A percentile compares a stretch with the other conserved stretches of the same genome.
Evolutionary conservation across 2,329 filamentous ascomycete species (phyloP).

Genomic region (Xylariaceae sp.): DNA sequence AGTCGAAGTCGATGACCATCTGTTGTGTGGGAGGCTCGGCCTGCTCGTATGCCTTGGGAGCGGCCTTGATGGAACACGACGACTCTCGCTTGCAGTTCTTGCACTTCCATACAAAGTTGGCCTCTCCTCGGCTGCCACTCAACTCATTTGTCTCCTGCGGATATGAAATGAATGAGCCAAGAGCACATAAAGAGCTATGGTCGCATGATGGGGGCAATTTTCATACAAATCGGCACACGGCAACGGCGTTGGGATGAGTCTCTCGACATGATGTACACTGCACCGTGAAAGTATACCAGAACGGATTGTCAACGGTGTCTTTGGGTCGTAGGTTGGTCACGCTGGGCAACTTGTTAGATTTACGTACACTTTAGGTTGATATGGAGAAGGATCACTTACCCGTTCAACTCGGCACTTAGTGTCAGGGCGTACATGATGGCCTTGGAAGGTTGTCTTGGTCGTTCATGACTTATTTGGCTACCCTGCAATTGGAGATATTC

Average conservation of each 20-base stretch:
- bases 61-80: constrained; percentile 75
- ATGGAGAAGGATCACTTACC: constrained; percentile 26
- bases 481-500: not conserved
- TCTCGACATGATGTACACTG: constrained; percentile 98
- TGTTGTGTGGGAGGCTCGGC: constrained; percentile 68
- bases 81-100: constrained; percentile 96
- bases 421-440: constrained; percentile 60
- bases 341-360: constrained; percentile 45
- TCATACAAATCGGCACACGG: constrained; percentile 81
- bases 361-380: not conserved
- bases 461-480: not conserved
- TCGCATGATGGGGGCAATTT: constrained; percentile 13
- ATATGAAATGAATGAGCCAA: constrained; percentile 8
- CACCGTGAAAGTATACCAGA: constrained; percentile 97
- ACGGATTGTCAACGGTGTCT: constrained; percentile 76
- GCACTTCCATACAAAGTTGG: constrained; percentile 99
- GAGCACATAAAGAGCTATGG: not conserved
- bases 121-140: constrained; percentile 88
- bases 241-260: constrained; percentile 79
- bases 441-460: not conserved
- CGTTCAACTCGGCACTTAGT: constrained; percentile 64
- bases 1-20: constrained; percentile 88
- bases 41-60: constrained; percentile 68
- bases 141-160: constrained; percentile 80
- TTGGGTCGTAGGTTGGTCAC: constrained; percentile 85